These are phyloP conservation scores for Phytophthora idaei DNA, from an alignment of 352 stramenopile species.

Conservation along the genomic window DNA sequence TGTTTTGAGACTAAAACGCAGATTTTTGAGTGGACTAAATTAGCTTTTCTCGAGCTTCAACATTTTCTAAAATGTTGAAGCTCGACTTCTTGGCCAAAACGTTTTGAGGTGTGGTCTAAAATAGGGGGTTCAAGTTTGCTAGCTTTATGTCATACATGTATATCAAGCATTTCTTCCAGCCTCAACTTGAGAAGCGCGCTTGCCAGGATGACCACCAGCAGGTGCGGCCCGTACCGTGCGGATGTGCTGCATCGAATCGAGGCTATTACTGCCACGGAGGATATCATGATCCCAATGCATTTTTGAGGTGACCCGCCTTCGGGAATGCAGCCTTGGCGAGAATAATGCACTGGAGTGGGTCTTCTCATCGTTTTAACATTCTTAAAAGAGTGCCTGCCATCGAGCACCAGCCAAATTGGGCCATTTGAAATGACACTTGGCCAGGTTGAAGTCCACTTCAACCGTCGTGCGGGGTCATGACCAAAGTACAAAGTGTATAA, in stretches of 20 bases:
- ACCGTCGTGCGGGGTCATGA: not conserved
- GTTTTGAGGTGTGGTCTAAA: too few species aligned
- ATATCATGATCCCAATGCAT: too few species aligned
- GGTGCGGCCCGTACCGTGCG: not conserved
- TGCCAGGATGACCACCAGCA: not conserved
- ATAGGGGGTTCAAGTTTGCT: too few species aligned
- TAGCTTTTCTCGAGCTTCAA: not conserved
- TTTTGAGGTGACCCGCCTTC: too few species aligned
- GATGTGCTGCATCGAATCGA: not conserved
- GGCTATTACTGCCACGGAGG: too few species aligned
- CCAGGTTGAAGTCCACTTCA: not conserved
- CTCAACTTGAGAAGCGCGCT: too few species aligned
- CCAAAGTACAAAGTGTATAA: too few species aligned
- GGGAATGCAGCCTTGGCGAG: too few species aligned
- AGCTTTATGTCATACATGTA: not conserved
- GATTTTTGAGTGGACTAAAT: slow-evolving; percentile 5
- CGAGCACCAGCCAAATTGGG: too few species aligned
- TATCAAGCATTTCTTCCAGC: not conserved
- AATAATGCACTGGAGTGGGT: not conserved
- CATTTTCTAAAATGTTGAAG: not conserved
- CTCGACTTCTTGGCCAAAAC: not conserved
- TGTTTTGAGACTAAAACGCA: slow-evolving; percentile 6
- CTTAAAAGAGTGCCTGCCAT: too few species aligned
- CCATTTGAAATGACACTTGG: not conserved
- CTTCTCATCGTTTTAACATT: too few species aligned